A percentile compares a stretch with the other conserved stretches of the same genome.
Conservation (phyloP, 139 green algal genomes). For the Chlorella sp. region DNA sequence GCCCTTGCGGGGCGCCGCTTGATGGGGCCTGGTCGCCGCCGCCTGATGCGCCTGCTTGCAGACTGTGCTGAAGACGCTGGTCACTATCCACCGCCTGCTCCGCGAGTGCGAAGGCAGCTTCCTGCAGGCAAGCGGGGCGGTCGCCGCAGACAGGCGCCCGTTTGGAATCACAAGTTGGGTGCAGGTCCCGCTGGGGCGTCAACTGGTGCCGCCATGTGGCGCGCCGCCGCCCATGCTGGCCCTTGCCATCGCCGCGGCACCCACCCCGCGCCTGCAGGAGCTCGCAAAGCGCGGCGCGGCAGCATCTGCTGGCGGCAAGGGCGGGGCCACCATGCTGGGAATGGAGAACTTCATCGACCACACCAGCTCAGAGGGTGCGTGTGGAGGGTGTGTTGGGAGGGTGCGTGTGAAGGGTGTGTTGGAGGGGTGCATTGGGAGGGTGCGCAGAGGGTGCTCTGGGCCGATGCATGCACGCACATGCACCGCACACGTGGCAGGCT, state of each 20-base stretch:
- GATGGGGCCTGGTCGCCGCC: neutral
- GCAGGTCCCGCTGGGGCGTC: too few species aligned
- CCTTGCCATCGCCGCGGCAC: too few species aligned
- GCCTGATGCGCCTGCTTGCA: slow-evolving; percentile 16
- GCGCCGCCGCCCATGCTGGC: neutral
- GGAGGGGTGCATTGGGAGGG: too few species aligned
- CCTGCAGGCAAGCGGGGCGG: too few species aligned
- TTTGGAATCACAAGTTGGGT: too few species aligned
- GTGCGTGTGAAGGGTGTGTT: too few species aligned
- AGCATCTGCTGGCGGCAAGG: neutral
- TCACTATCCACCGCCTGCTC: slow-evolving; percentile 87
- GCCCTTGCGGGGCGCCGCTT: neutral
- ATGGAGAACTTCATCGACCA: slow-evolving; percentile 73
- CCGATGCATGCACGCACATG: too few species aligned
- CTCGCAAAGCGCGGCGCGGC: neutral
- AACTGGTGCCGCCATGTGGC: too few species aligned
- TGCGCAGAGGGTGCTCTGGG: too few species aligned
- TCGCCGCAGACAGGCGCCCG: too few species aligned
- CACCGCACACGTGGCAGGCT: too few species aligned
- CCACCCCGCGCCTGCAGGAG: slow-evolving; percentile 3
- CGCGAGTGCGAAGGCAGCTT: slow-evolving; percentile 75
- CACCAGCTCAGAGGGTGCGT: slow-evolving; percentile 45
- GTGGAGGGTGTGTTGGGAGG: too few species aligned
- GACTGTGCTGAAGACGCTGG: slow-evolving; percentile 82
- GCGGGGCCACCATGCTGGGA: slow-evolving; percentile 45